Evolutionary conservation across 768 basidiomycete species (phyloP).

Genomic region (Boletus rufocinnamomeus): DNA sequence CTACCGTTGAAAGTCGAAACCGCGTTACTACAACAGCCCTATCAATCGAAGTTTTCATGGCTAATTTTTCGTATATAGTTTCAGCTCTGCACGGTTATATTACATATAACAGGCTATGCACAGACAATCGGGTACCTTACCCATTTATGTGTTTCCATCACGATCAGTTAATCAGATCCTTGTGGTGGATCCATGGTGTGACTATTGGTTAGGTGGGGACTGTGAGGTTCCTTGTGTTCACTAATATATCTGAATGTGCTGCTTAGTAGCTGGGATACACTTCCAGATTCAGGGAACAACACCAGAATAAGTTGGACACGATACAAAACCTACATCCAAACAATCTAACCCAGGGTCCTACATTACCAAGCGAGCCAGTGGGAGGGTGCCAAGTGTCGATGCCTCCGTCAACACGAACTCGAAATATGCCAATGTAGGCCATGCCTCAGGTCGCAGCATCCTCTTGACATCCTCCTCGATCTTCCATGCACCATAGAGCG

Average conservation of each 20-base stretch:
- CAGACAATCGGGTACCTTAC: background rate
- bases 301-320: background rate
- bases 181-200: no score
- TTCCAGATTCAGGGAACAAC: background rate
- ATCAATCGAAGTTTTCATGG: background rate
- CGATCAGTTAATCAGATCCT: background rate
- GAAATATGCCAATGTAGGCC: conserved; percentile 12
- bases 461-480: conserved; percentile 10
- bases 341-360: background rate
- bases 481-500: conserved; percentile 8
- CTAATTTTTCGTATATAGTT: no score
- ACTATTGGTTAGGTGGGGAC: background rate
- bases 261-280: background rate
- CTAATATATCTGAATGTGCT: background rate
- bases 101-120: background rate
- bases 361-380: background rate
- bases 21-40: background rate
- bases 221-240: no score
- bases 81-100: background rate
- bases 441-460: conserved; percentile 10
- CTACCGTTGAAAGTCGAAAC: background rate
- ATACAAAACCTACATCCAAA: background rate
- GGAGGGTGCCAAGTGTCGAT: background rate
- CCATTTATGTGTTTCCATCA: background rate
- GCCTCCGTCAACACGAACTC: conserved; percentile 17